Conservation (phyloP, 2,329 filamentous ascomycete genomes). For the Penicillium concentricum region DNA sequence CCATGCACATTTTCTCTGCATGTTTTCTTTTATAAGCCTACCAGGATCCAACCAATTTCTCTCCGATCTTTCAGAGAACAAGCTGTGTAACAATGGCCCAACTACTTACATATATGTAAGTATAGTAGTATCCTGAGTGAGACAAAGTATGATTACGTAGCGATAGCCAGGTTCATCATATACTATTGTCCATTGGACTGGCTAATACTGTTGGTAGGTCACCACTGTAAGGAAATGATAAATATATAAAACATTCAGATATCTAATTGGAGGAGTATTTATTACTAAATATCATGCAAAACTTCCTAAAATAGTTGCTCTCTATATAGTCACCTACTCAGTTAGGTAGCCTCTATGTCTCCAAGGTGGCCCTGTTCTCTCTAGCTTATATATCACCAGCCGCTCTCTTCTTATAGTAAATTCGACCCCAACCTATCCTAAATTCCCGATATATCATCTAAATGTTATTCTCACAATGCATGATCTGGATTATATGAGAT, state of each 20-base stretch:
- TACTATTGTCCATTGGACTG: not conserved
- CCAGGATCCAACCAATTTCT: not conserved
- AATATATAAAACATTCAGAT: not conserved
- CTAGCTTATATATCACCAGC: not conserved
- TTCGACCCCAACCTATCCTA: not conserved
- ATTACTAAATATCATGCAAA: not conserved
- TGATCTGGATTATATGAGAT: not conserved
- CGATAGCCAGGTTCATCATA: not conserved
- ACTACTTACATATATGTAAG: not conserved
- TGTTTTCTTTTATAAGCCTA: not conserved
- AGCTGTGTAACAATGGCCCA: not conserved
- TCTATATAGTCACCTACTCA: too few relatives aligned
- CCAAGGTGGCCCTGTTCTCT: not conserved
- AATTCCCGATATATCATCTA: not conserved
- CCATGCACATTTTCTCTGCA: not conserved
- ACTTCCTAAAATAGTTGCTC: too few relatives aligned
- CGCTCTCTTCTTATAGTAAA: not conserved
- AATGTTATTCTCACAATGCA: not conserved
- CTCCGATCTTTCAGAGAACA: not conserved
- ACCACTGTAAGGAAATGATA: not conserved
- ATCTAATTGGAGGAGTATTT: not conserved
- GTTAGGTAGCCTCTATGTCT: too few relatives aligned
- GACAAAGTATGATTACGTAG: not conserved
- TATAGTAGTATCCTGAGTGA: not conserved
- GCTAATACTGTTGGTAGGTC: not conserved